Percentiles rank a stretch among this genome's conserved stretches.
These are phyloP conservation scores for Neurospora hispaniola DNA, from an alignment of 495 filamentous ascomycete genomes.

Conservation along the genomic window DNA sequence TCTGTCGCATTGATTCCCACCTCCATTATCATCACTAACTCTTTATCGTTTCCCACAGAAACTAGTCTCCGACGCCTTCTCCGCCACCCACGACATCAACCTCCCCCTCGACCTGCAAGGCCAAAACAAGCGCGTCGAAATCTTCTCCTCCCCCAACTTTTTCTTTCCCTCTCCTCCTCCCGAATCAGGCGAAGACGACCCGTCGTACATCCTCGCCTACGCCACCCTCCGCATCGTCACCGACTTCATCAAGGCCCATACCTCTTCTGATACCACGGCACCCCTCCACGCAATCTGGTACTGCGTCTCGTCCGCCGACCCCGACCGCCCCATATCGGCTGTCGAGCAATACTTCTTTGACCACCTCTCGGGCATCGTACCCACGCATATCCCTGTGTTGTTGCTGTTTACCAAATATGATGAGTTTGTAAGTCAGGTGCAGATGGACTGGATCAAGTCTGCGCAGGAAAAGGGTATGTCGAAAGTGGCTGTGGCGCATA, in stretches of 20 bases:
- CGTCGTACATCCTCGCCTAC: not conserved
- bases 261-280: not conserved
- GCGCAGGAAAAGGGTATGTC: constrained; percentile 12
- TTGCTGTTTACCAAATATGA: constrained; percentile 22
- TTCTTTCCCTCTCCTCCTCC: constrained; percentile 6
- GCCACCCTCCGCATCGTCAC: not conserved
- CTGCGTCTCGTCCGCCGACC: constrained; percentile 18
- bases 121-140: constrained; percentile 15
- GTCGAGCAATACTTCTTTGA: constrained; percentile 17
- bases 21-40: too few relatives aligned
- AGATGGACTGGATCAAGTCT: constrained; percentile 14
- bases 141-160: constrained; percentile 18
- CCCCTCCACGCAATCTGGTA: constrained; percentile 23
- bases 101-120: constrained; percentile 13
- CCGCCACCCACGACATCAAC: constrained; percentile 12
- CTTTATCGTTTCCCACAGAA: not conserved
- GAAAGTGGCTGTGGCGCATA: constrained; percentile 19
- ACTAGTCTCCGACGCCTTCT: constrained; percentile 14
- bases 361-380: not conserved
- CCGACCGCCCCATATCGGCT: not conserved
- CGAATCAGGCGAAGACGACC: not conserved
- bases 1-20: not conserved
- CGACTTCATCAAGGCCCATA: not conserved
- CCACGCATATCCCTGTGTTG: constrained; percentile 11
- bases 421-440: constrained; percentile 16